Base-by-base conservation (phyloP, 1,139 yeast species). In the Saccharomyces hybrid region DNA sequence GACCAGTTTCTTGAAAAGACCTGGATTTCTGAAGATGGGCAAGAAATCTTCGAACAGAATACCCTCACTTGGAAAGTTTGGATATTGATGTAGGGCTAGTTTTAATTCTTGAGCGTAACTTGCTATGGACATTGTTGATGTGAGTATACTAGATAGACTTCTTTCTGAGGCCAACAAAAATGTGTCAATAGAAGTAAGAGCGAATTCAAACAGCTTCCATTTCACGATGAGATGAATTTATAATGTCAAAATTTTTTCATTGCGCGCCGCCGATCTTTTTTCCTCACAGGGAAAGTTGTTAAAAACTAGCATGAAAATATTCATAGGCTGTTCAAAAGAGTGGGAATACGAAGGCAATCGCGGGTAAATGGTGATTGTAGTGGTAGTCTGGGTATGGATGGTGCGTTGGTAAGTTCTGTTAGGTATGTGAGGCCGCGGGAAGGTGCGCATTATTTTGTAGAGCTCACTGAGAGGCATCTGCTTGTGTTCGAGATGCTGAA, bases 41-140 rank as follows among this genome's bases (percentile, higher is more conserved):
- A 91, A 78, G 71, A 93, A 91, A 73, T 93, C 99, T 75, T 93
- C 98, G 67, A 93, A 93, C 51, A 93, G 75, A 60, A 93, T 82
- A n/a, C 99, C 99, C 75, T 87, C 86, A 58, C 81, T 70, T 47
- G 99, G 99, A 77, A 93, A 93, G 75, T 93, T 89, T 60, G 91
- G 96, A 78, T 86, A 91, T 71, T 88, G 96, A 63, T 79, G 84
- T 57, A 86, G 75, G 61, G 86, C 81, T 23, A 79, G 77, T 67
- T 79, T 84, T 63, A 86, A 76, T 63, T 85, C 90, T 42, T 67
- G 70, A 48, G 89, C 85, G 56, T 81, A 69, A 41, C 72, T 70
- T 56, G 72, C 71, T 48, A 71, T 64, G 44, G 72, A 64, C 70
- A 66, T 65, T 13, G 25, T 48, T 16, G 13, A 23, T 47, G 16